phyloP scores from a whole-genome alignment of 306 rosid genomes.

The Argentina anserina region DNA sequence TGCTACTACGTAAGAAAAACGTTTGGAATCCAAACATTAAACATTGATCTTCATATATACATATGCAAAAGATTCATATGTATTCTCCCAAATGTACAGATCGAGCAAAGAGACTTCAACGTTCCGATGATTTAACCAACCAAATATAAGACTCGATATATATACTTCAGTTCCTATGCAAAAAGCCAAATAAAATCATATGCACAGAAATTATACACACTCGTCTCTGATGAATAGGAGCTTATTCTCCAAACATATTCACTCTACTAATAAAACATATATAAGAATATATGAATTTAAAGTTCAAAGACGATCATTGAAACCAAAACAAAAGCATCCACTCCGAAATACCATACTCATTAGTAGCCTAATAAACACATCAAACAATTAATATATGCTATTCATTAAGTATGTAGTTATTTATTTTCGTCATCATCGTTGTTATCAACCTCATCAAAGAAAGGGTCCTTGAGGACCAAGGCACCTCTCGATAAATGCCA shows the following conservation, averaged over 20 bases:
- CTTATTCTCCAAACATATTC: slow-evolving; percentile 9
- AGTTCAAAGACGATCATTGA: not conserved
- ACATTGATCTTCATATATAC: not conserved
- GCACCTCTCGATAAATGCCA: slow-evolving; percentile 71
- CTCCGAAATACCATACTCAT: not conserved
- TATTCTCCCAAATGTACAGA: not conserved
- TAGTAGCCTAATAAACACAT: not conserved
- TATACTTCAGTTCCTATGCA: no score
- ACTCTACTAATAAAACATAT: slow-evolving; percentile 18
- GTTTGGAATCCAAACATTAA: not conserved
- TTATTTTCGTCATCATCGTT: slow-evolving; percentile 31
- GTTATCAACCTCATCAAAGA: slow-evolving; percentile 52
- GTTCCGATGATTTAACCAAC: no score
- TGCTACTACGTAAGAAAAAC: not conserved
- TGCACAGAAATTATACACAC: slow-evolving; percentile 32
- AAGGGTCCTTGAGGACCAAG: slow-evolving; percentile 73
- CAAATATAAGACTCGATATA: no score
- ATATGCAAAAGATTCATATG: no score
- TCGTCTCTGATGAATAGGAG: slow-evolving; percentile 11
- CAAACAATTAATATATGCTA: not conserved
- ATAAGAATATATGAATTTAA: slow-evolving; percentile 7
- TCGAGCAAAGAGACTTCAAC: no score
- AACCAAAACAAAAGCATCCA: not conserved
- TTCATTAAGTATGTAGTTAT: not conserved
- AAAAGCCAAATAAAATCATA: no score